These are phyloP conservation scores for Claviceps maximensis DNA, from an alignment of 2,329 filamentous ascomycete species.

Conservation along the genomic window DNA sequence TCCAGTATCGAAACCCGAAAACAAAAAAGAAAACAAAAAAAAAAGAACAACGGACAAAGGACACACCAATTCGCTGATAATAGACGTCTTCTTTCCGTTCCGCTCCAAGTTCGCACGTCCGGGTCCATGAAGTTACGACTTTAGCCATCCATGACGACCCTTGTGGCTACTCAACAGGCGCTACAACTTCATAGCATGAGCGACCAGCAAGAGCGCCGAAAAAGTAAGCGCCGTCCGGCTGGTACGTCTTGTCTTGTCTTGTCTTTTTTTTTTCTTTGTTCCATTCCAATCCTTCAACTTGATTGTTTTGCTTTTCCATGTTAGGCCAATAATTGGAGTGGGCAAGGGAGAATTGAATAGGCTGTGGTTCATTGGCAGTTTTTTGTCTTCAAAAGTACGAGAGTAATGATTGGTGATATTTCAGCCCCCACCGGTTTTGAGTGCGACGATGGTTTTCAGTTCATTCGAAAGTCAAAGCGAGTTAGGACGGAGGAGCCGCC, in stretches of 20 bases:
- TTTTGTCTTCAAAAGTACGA: background rate
- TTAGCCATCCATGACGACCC: slow-evolving; percentile 55
- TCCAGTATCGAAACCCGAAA: too few species aligned
- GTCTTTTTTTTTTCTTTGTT: background rate
- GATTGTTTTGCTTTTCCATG: background rate
- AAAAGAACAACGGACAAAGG: background rate
- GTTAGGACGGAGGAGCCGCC: slow-evolving; percentile 41
- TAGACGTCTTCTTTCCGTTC: background rate
- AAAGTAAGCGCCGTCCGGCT: slow-evolving; percentile 48
- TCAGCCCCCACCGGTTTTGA: slow-evolving; percentile 41
- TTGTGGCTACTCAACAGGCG: slow-evolving; percentile 50
- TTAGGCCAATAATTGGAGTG: too few species aligned
- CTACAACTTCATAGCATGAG: slow-evolving; percentile 57
- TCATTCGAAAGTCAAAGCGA: slow-evolving; percentile 54
- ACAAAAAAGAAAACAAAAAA: background rate
- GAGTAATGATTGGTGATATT: background rate
- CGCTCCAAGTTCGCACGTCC: background rate
- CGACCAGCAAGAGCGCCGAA: slow-evolving; percentile 47
- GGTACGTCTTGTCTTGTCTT: slow-evolving; percentile 30
- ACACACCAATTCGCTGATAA: background rate
- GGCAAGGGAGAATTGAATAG: background rate
- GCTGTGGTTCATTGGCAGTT: background rate
- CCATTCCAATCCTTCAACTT: too few species aligned
- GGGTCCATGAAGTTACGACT: slow-evolving; percentile 9
- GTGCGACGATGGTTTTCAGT: slow-evolving; percentile 65